Evolutionary conservation across 2,329 filamentous ascomycete species (phyloP).

Genomic region (Hymenoscyphus salicellus): DNA sequence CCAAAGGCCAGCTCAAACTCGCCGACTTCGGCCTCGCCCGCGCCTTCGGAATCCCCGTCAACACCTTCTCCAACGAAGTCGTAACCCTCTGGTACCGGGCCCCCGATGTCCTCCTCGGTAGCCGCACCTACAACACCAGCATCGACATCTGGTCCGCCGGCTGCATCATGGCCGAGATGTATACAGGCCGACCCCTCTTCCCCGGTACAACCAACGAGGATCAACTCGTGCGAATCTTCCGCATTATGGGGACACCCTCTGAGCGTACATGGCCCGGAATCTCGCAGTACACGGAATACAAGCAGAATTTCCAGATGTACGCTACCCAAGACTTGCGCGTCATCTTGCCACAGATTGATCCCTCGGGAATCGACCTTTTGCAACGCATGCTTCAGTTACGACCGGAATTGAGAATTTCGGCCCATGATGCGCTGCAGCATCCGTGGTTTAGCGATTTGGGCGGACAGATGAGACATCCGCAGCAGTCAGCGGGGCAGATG

Average conservation of each 20-base stretch:
- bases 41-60: constrained; percentile 94
- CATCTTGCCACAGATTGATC: constrained; percentile 88
- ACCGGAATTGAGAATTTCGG: constrained; percentile 87
- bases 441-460: constrained; percentile 81
- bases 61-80: constrained; percentile 97
- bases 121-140: constrained; percentile 96
- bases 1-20: constrained; percentile 83
- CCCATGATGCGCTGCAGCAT: constrained; percentile 80
- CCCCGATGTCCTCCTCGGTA: constrained; percentile 90
- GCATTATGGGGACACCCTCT: constrained; percentile 95
- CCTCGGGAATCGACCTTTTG: constrained; percentile 79
- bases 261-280: constrained; percentile 96
- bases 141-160: constrained; percentile 99
- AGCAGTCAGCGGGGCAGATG: constrained; percentile 23
- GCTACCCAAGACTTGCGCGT: constrained; percentile 84
- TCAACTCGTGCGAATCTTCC: constrained; percentile 94
- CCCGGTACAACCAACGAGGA: constrained; percentile 98
- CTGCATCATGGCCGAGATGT: constrained; percentile 99
- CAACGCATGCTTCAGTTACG: constrained; percentile 88
- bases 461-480: constrained; percentile 29
- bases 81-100: constrained; percentile 98
- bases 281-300: constrained; percentile 95
- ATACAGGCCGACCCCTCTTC: constrained; percentile 90
- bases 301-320: constrained; percentile 90
- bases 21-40: constrained; percentile 92